phyloP scores from a whole-genome alignment of 768 basidiomycete genomes.

The Pisolithus marmoratus region DNA sequence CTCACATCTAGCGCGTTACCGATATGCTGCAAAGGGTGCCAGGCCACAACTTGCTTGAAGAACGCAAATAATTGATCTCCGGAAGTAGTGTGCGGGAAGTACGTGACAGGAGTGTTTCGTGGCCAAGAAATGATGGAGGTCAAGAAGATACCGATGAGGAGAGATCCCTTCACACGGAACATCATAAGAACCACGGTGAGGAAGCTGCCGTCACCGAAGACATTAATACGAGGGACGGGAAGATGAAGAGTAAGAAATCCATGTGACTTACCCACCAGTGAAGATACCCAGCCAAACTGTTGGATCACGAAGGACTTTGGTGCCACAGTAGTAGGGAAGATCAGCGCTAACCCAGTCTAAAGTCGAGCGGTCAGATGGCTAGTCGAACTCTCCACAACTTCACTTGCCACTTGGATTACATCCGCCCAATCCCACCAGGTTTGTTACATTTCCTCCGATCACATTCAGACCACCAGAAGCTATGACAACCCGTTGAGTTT shows the following conservation, averaged over 20 bases:
- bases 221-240: constrained; percentile 1
- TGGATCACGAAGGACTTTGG: constrained; percentile 62
- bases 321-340: constrained; percentile 56
- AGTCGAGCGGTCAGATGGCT: not conserved
- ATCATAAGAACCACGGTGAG: constrained; percentile 77
- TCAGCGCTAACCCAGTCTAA: constrained; percentile 38
- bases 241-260: not conserved
- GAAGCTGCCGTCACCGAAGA: constrained; percentile 37
- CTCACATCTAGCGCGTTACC: constrained; percentile 68
- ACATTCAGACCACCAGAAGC: constrained; percentile 66
- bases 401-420: constrained; percentile 49
- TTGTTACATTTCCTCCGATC: constrained; percentile 65
- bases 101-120: constrained; percentile 72
- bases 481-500: constrained; percentile 18
- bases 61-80: constrained; percentile 76
- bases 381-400: not conserved
- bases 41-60: constrained; percentile 81
- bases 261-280: constrained; percentile 60
- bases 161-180: constrained; percentile 79
- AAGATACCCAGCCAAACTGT: constrained; percentile 89
- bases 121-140: constrained; percentile 89
- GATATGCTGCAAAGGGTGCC: constrained; percentile 54
- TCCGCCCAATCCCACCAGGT: constrained; percentile 73
- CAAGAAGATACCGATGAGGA: constrained; percentile 77
- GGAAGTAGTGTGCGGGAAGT: constrained; percentile 64